Base-by-base conservation (phyloP, 768 basidiomycete genomes). In the Antrodiella citrinella region DNA sequence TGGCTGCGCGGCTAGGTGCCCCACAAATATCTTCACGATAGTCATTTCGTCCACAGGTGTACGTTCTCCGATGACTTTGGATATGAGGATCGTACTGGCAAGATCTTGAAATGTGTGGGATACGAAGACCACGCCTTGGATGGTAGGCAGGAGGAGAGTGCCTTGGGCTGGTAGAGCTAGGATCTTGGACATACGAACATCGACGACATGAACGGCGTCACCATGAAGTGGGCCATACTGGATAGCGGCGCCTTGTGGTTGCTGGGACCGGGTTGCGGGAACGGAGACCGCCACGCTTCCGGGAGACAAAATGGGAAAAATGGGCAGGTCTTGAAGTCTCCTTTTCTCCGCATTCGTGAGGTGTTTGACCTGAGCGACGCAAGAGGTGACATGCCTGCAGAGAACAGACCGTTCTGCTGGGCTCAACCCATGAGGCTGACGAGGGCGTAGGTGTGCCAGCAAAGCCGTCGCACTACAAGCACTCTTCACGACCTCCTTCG, bases 401-500 rank as follows among this genome's bases (percentile, higher is more conserved):
- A 52, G 38, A 9, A 48, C 13, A 13, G 26, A 26, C 24, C 22
- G 15, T 5, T 41, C 39, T 19, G 19, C 44, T 18, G 21, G 26
- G 10, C 18, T 25, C 20, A 52, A 18, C 15, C 24, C 4, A 18
- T 10, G 9, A 5, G 22, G 35, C 15, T 23, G 11, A 18, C 5
- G 9, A 5, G 22, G 35, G 45, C 5, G 18, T 7, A 18, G 25
- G 30, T 22, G 38, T 4, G 47, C 26, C 7, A 55, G 47, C 7
- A 55, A 25, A 18, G 44, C 48, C 12, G 24, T 11, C 4, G 48
- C 25, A 23, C 12, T 45, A 9, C 5, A 23, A 1, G 47, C 19
- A 4, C 19, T 18, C 26, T 41, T 40, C 26, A 62, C 44, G 64
- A 54, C 0, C 56, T 45, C 30, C 50, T 25, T n/a, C 38, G 51